Conservation (phyloP, 768 basidiomycete genomes). For the Pulveroboletus ravenelii region DNA sequence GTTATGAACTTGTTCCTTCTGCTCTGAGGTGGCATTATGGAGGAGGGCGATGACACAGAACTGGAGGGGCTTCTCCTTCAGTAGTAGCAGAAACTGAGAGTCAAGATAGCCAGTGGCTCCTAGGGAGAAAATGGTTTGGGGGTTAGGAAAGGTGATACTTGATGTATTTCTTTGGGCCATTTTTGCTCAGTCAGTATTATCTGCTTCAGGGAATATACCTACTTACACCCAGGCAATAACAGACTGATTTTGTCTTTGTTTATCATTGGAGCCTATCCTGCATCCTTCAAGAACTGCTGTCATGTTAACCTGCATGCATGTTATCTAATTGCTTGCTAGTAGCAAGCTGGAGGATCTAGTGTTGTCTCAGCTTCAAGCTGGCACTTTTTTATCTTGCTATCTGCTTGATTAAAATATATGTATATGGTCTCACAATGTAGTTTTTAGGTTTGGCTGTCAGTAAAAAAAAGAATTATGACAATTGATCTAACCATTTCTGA, state of each 20-base stretch:
- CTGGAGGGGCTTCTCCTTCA: conserved; percentile 31
- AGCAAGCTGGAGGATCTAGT: no score
- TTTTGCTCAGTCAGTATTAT: not conserved
- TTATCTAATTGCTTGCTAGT: not conserved
- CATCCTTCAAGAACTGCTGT: not conserved
- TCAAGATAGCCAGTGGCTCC: conserved; percentile 44
- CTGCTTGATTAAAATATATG: no score
- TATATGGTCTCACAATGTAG: no score
- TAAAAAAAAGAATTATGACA: no score
- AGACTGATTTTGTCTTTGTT: not conserved
- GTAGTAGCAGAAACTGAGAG: conserved; percentile 34
- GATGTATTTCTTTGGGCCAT: not conserved
- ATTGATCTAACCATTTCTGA: no score
- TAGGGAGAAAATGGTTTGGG: conserved; percentile 34
- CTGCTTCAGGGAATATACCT: not conserved
- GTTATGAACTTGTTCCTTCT: conserved; percentile 26
- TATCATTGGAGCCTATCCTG: not conserved
- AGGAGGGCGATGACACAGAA: conserved; percentile 35
- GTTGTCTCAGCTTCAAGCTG: no score
- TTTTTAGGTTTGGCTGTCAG: no score
- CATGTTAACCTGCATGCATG: no score
- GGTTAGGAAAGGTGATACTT: not conserved
- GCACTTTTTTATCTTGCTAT: no score
- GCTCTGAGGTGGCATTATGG: conserved; percentile 30
- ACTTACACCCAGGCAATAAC: not conserved